These are phyloP conservation scores for Gentiana macrophylla DNA, from an alignment of 257 asterid genomes.

Conservation along the genomic window DNA sequence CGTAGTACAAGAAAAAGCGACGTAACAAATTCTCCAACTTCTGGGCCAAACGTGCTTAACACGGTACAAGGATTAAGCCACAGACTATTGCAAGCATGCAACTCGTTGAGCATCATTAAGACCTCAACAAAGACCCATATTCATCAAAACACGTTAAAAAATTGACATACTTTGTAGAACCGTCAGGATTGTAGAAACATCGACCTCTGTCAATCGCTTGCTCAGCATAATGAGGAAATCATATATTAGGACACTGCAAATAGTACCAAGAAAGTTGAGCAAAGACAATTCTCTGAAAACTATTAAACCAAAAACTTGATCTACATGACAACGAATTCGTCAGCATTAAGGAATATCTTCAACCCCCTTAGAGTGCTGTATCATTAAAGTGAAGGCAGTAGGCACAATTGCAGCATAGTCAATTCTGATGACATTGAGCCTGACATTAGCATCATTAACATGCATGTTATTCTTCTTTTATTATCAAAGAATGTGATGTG, in stretches of 20 bases:
- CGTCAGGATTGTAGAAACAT: slow-evolving; percentile 78
- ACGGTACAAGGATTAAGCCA: too few species aligned
- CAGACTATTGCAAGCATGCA: background rate
- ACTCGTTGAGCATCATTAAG: slow-evolving; percentile 1
- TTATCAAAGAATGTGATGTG: too few species aligned
- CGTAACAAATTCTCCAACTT: too few species aligned
- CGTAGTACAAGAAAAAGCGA: too few species aligned
- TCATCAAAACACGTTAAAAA: background rate
- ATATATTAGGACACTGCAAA: slow-evolving; percentile 73
- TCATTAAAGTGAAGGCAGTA: background rate
- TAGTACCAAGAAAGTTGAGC: slow-evolving; percentile 8
- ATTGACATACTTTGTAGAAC: slow-evolving; percentile 62
- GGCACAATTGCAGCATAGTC: background rate
- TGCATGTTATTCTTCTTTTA: background rate
- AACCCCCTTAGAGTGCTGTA: background rate
- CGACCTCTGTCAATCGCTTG: slow-evolving; percentile 89
- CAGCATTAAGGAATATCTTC: background rate
- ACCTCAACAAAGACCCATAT: background rate
- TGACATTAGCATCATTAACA: background rate
- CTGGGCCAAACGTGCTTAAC: too few species aligned
- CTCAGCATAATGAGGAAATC: slow-evolving; percentile 86
- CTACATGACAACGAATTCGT: background rate
- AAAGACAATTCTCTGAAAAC: background rate
- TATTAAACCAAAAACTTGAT: background rate
- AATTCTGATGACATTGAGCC: background rate